Evolutionary conservation across 2,329 filamentous ascomycete genomes (phyloP).

Genomic region (Sporothrix mexicana): DNA sequence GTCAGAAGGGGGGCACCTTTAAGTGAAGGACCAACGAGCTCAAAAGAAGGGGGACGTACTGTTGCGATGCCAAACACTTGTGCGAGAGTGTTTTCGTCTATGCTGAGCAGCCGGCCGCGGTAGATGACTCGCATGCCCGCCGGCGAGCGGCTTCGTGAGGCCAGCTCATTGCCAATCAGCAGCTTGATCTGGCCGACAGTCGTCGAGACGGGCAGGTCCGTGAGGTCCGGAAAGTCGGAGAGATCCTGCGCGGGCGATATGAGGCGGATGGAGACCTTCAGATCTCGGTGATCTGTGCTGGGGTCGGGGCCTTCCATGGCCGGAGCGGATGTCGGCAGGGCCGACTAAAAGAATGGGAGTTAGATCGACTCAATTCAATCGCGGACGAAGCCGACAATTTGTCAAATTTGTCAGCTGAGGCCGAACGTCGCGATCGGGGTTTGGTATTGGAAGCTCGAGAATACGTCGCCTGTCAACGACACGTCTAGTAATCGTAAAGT

Average conservation of each 20-base stretch:
- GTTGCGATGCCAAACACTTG: constrained; percentile 34
- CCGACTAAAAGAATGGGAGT: not conserved
- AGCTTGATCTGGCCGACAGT: constrained; percentile 33
- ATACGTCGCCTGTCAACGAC: not conserved
- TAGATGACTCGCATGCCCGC: constrained; percentile 37
- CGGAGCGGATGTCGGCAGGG: not conserved
- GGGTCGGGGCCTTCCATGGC: not conserved
- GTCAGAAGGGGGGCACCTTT: not conserved
- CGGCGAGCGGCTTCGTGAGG: constrained; percentile 21
- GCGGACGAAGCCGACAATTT: not conserved
- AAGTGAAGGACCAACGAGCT: not conserved
- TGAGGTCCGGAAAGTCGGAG: constrained; percentile 30
- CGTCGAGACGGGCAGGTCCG: constrained; percentile 26
- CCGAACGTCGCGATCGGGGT: not conserved
- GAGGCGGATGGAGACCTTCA: constrained; percentile 32
- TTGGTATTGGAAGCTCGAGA: not conserved
- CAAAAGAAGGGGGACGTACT: constrained; percentile 25
- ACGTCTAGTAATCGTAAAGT: not conserved
- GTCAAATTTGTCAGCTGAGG: not conserved
- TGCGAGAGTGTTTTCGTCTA: constrained; percentile 29
- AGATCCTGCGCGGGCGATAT: constrained; percentile 35
- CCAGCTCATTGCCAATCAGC: constrained; percentile 31
- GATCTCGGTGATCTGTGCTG: not conserved
- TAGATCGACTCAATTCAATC: not conserved
- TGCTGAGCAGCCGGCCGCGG: constrained; percentile 35